These are phyloP conservation scores for Fusarium denticulatum DNA, from an alignment of 2,329 filamentous ascomycete genomes.

Conservation along the genomic window DNA sequence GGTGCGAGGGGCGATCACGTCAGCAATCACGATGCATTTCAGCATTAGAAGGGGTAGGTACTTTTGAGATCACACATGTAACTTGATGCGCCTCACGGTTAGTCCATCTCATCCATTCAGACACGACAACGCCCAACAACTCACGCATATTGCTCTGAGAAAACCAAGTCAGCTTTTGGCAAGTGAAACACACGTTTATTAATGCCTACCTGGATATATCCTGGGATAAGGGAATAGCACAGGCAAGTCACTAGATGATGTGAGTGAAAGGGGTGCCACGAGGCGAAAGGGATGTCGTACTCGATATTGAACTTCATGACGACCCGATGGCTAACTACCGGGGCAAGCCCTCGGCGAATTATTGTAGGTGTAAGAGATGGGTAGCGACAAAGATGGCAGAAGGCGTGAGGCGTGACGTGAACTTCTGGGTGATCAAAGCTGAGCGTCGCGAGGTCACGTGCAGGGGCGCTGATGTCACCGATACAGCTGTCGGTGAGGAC, in stretches of 20 bases:
- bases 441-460: slow-evolving; percentile 48
- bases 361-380: slow-evolving; percentile 5
- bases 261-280: slow-evolving; percentile 26
- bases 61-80: slow-evolving; percentile 69
- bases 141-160: slow-evolving; percentile 65
- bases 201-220: slow-evolving; percentile 64
- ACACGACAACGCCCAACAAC: slow-evolving; percentile 27
- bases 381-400: slow-evolving; percentile 3
- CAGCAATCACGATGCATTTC: not conserved
- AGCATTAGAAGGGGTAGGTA: slow-evolving; percentile 37
- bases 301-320: slow-evolving; percentile 64
- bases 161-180: not conserved
- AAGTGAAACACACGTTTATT: not conserved
- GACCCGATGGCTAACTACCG: slow-evolving; percentile 28
- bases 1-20: not conserved
- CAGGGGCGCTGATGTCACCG: slow-evolving; percentile 9
- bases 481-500: slow-evolving; percentile 12
- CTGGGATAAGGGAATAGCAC: slow-evolving; percentile 68
- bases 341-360: slow-evolving; percentile 29
- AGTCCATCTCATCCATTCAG: not conserved
- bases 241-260: slow-evolving; percentile 59
- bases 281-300: slow-evolving; percentile 46
- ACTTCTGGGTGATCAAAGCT: slow-evolving; percentile 33
- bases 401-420: slow-evolving; percentile 40
- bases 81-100: slow-evolving; percentile 43